Percentiles rank a stretch among this genome's conserved stretches.
These are phyloP conservation scores for Fusarium cicatricum DNA, from an alignment of 2,329 filamentous ascomycete species.

Conservation along the genomic window DNA sequence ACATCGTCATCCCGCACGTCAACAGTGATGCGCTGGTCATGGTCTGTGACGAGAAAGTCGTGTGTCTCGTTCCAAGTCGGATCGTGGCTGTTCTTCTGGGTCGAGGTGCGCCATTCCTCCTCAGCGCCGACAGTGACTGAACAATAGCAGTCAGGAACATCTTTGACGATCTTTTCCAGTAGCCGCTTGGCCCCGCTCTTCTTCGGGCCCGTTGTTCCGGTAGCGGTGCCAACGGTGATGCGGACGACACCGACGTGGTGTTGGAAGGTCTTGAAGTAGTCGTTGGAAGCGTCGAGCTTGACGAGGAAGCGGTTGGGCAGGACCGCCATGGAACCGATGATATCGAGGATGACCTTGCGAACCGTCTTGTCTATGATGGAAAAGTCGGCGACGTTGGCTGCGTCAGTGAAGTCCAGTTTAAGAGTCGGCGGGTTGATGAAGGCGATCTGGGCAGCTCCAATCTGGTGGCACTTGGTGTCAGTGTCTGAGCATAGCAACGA, in stretches of 20 bases:
- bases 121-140: conserved; percentile 36
- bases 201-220: conserved; percentile 33
- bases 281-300: conserved; percentile 38
- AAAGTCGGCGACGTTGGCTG: conserved; percentile 39
- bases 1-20: conserved; percentile 37
- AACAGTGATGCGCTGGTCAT: conserved; percentile 35
- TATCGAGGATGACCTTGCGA: conserved; percentile 36
- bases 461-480: conserved; percentile 16
- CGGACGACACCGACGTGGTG: conserved; percentile 38
- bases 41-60: conserved; percentile 39
- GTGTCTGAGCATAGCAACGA: not conserved
- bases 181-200: conserved; percentile 37
- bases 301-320: conserved; percentile 41
- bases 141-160: conserved; percentile 38
- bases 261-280: conserved; percentile 42
- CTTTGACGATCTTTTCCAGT: conserved; percentile 35
- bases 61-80: conserved; percentile 40
- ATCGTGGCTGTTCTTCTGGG: conserved; percentile 38
- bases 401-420: conserved; percentile 39
- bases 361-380: conserved; percentile 35
- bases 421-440: conserved; percentile 40
- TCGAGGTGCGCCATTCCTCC: conserved; percentile 38
- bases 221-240: conserved; percentile 34
- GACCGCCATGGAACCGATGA: conserved; percentile 40
- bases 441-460: conserved; percentile 38